Base-by-base conservation (phyloP, 108 stramenopile species). In the Stephanodiscus minutulus region DNA sequence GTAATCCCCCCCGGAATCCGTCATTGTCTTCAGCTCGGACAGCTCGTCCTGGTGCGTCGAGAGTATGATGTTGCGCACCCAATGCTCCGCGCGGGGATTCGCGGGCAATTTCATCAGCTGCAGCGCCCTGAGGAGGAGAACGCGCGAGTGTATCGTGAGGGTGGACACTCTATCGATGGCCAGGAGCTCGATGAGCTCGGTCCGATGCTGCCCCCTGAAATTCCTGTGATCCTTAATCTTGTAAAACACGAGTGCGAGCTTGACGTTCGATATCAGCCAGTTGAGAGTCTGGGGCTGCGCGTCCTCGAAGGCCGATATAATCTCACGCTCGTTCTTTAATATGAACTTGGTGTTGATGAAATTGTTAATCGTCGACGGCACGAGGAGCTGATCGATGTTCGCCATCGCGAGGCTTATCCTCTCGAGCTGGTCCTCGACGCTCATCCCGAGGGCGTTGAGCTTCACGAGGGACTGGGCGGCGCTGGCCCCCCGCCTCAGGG, bases 211-310 rank as follows among this genome's bases (percentile, higher is more conserved):
- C 22, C 91, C 90, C 1, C 83, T 62, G 72, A 91, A 93, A 71
- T 86, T 86, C 0, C 90, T 76, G 79, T 96, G 95, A 69, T 96
- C 95, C 68, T 99, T 99, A 46, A 99, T 87, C 79, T 99, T 99
- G 85, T 99, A 99, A 69, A 99, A 90, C 12, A 99, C 72, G 52
- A 97, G 82, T 1, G 91, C 96, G 64, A 98, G 70, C 64, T 95
- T 93, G 41, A 94, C 86, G 72, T 94, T 90, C 54, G 88, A 81
- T 33, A 98, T 80, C 39, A 98, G 81, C 77, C 92, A 96, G 68
- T 98, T 98, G 33, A 98, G 90, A 41, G 94, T 93, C 12, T 89
- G 85, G 24, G 95, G 88, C 33, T 97, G 89, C 12, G 96, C 96
- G 66, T 97, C 96, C 53, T 87, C 83, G 71, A 98, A 93, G 43